Evolutionary conservation across 164 flowering plant species (phyloP), one percentile per base, ranked within the genome.

Genomic region (Liriodendron chinense): DNA sequence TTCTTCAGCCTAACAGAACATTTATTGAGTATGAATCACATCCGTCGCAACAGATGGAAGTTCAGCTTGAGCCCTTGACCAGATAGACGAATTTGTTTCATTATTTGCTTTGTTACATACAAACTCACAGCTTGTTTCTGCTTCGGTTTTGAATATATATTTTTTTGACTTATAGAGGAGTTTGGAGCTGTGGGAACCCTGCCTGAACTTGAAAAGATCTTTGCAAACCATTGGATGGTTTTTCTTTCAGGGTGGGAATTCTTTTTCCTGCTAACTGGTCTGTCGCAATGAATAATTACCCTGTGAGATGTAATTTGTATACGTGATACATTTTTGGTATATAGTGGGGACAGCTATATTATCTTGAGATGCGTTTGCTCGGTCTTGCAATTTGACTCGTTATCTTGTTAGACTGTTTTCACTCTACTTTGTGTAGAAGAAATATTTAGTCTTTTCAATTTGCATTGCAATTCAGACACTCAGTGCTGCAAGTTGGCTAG

Each of bases 11-110:
- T 6, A 84, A 73, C 34, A 71, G 88, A 77, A 68, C 69, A 63
- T 50, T 53, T 69, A 69, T 48, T 6, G 89, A 85, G 13, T 82
- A 84, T 65, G 88, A 82, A 64, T 73, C 82, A 10, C 83, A 78
- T 69, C 65, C 84, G 9, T 83, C 91, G 34, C 89, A 81, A 72
- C 82, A 84, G 78, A 87, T 89, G 98, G 99, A 95, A 87, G 86
- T 95, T 82, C 98, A 93, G 82, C 84, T 95, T 80, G 93, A 93
- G 82, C 96, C 99, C 65, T 64, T 93, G 71, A 81, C 76, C 78
- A 87, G 91, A 85, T 90, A 89, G 86, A 65, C 9, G 43, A 57
- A 57, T 79, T 65, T 66, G 28, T 16, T 79, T 16, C 53, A 10
- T 12, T 53, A 10, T 53, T 12, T 16, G 13, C 13, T 26, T 72